Evolutionary conservation across 495 filamentous ascomycete genomes (phyloP).

Genomic region (Neurospora sp.): DNA sequence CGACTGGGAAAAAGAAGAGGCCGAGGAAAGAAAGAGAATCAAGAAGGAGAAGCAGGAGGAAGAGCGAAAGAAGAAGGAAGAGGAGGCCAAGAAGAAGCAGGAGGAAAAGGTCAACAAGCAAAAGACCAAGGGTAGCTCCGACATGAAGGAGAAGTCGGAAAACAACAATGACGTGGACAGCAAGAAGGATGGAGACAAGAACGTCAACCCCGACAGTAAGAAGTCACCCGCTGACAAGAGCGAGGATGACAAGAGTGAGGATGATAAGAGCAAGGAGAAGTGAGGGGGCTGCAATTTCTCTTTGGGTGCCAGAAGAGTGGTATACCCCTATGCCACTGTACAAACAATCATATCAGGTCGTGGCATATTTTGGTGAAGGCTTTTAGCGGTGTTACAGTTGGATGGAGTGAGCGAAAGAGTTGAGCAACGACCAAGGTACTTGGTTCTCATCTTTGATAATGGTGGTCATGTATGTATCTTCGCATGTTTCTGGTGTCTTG

Average conservation of each 20-base stretch:
- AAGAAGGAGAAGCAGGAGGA: conserved; percentile 26
- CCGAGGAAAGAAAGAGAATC: conserved; percentile 21
- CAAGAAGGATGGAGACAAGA: conserved; percentile 8
- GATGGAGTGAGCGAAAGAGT: neutral
- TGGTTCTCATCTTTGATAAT: neutral
- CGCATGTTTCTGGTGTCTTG: neutral
- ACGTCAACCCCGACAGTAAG: neutral
- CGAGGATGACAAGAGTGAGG: neutral
- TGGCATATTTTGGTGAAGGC: neutral
- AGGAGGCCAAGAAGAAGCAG: conserved; percentile 17
- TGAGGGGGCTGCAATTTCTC: neutral
- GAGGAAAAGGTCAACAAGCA: conserved; percentile 17
- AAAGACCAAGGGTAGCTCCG: conserved; percentile 6
- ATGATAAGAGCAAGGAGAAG: conserved; percentile 5
- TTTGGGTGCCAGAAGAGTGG: neutral
- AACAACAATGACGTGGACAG: conserved; percentile 4
- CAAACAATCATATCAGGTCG: neutral
- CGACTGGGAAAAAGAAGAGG: conserved; percentile 26
- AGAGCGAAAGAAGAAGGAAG: conserved; percentile 22
- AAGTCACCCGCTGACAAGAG: conserved; percentile 1
- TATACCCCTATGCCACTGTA: neutral
- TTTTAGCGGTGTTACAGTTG: neutral
- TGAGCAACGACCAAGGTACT: neutral
- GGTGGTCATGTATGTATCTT: neutral
- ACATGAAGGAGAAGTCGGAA: conserved; percentile 7